Conservation (phyloP, 129 eudicot species). For the Escallonia herrerae region DNA sequence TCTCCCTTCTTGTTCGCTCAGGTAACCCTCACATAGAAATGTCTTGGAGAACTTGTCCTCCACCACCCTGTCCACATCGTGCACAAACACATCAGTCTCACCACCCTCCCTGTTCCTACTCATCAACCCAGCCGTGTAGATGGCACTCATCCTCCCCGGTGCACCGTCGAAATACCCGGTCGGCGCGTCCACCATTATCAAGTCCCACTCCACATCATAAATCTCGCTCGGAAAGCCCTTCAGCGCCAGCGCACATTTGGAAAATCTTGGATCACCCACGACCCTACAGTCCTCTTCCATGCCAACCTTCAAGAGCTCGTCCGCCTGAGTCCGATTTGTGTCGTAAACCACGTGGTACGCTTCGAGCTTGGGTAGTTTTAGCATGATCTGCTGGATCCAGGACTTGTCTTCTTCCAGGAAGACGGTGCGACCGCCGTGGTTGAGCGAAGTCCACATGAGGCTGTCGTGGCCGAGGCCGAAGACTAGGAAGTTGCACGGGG, state of each 20-base stretch:
- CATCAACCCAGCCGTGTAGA: constrained; percentile 87
- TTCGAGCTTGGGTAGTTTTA: constrained; percentile 67
- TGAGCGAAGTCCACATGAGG: constrained; percentile 78
- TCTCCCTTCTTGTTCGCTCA: constrained; percentile 85
- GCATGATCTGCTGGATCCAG: constrained; percentile 73
- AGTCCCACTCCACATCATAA: constrained; percentile 71
- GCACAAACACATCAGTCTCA: constrained; percentile 81
- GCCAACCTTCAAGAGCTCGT: constrained; percentile 48
- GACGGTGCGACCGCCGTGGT: constrained; percentile 66
- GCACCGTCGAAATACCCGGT: constrained; percentile 89
- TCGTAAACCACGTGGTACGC: constrained; percentile 70
- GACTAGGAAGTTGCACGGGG: constrained; percentile 82
- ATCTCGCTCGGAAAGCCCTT: constrained; percentile 66
- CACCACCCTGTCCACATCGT: constrained; percentile 88
- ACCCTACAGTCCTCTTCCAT: constrained; percentile 59
- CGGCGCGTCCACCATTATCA: constrained; percentile 96
- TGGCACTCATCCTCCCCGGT: constrained; percentile 87
- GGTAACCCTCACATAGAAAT: constrained; percentile 76
- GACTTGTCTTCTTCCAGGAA: constrained; percentile 80
- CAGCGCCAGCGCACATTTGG: constrained; percentile 63
- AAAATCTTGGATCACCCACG: constrained; percentile 48
- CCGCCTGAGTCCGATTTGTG: constrained; percentile 65
- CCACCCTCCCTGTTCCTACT: constrained; percentile 66
- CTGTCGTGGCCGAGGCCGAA: constrained; percentile 92
- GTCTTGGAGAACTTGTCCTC: constrained; percentile 76